Percentiles rank a stretch among this genome's conserved stretches.
Evolutionary conservation across 805 yeast genomes (phyloP).

Genomic region (Yarrowia divulgata): DNA sequence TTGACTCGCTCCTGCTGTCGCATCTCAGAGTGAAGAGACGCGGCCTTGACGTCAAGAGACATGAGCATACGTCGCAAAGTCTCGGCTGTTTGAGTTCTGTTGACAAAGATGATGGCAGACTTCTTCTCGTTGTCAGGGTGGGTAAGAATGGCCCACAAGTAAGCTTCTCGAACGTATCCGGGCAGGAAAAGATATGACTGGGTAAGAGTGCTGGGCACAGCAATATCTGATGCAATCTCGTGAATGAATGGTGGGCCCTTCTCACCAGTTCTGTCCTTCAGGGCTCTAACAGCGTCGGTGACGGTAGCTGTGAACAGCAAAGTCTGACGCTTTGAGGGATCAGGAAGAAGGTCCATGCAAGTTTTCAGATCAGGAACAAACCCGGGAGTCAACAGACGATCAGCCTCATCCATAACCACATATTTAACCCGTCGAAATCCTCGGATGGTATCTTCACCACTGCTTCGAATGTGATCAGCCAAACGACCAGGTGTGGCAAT

Average conservation of each 20-base stretch:
- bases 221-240: slow-evolving; percentile 76
- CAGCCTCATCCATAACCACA: slow-evolving; percentile 95
- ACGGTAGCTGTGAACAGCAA: slow-evolving; percentile 94
- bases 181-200: slow-evolving; percentile 80
- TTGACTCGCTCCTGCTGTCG: slow-evolving; percentile 90
- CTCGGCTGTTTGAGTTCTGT: slow-evolving; percentile 90
- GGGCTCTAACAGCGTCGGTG: slow-evolving; percentile 85
- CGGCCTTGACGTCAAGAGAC: slow-evolving; percentile 76
- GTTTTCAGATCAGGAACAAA: slow-evolving; percentile 79
- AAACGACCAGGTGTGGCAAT: slow-evolving; percentile 97
- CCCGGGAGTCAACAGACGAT: slow-evolving; percentile 81
- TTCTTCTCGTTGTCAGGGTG: slow-evolving; percentile 67
- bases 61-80: slow-evolving; percentile 77
- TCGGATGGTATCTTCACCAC: slow-evolving; percentile 85
- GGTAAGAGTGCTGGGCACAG: slow-evolving; percentile 75
- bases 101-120: slow-evolving; percentile 87
- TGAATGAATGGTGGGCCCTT: slow-evolving; percentile 69
- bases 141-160: slow-evolving; percentile 71
- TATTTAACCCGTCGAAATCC: slow-evolving; percentile 81
- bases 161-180: slow-evolving; percentile 87
- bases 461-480: slow-evolving; percentile 86
- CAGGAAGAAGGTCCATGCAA: slow-evolving; percentile 77
- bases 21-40: slow-evolving; percentile 94
- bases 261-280: slow-evolving; percentile 71
- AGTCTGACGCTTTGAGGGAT: slow-evolving; percentile 79